phyloP scores from a whole-genome alignment of 176 grass and related monocot species.

The Eleusine indica region DNA sequence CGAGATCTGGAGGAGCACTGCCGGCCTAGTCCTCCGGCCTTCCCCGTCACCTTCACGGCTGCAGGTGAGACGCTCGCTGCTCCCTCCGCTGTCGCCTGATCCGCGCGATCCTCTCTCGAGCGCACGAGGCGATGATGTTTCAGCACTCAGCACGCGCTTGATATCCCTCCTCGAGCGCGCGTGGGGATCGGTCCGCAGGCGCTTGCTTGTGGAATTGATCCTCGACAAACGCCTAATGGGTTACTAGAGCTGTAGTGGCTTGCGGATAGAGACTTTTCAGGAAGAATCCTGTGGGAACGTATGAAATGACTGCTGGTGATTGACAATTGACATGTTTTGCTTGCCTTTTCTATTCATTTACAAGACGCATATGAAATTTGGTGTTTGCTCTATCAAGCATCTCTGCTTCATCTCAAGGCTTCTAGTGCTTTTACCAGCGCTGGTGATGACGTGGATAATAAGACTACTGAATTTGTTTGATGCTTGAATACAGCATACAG shows the following conservation, averaged over 20 bases:
- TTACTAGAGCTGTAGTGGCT: neutral
- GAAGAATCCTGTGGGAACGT: neutral
- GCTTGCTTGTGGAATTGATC: neutral
- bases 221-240: neutral
- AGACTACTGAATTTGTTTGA: neutral
- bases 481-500: neutral
- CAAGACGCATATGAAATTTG: neutral
- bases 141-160: neutral
- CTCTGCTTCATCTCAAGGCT: neutral
- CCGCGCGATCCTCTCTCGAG: neutral
- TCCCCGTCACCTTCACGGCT: neutral
- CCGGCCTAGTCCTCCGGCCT: no score
- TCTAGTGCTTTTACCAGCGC: neutral
- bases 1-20: neutral
- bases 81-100: neutral
- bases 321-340: neutral
- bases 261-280: neutral
- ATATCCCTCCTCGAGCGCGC: neutral
- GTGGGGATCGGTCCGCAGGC: neutral
- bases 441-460: neutral
- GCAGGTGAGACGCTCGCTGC: neutral
- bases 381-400: neutral
- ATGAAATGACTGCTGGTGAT: neutral
- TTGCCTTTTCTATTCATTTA: neutral
- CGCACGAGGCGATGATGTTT: neutral